Evolutionary conservation across 352 stramenopile species (phyloP).

Genomic region (Pythium utonaiense): DNA sequence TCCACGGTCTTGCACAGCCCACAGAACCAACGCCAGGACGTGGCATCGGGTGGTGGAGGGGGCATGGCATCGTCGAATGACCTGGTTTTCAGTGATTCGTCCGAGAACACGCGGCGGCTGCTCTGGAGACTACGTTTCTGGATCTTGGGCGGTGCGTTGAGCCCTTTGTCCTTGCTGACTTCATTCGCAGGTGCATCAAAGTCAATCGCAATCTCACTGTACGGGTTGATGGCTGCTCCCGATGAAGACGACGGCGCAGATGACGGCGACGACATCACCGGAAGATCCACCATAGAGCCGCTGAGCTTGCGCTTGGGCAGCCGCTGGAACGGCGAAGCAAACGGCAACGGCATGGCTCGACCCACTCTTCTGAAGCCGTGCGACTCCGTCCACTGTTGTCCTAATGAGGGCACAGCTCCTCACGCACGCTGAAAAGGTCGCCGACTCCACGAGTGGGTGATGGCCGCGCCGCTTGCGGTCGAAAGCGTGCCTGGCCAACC

Average conservation of each 20-base stretch:
- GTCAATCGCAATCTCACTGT: background rate
- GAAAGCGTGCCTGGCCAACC: no score
- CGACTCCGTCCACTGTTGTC: no score
- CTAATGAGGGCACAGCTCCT: no score
- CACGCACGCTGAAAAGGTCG: no score
- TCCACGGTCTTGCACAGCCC: slow-evolving; percentile 18
- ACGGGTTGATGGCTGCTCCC: background rate
- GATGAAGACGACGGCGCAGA: background rate
- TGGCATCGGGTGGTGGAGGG: background rate
- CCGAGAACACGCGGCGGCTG: background rate
- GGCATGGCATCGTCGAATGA: background rate
- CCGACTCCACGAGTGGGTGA: no score
- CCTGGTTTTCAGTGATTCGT: background rate
- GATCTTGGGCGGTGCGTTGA: no score
- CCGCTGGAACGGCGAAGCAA: slow-evolving; percentile 7
- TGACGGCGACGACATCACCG: background rate
- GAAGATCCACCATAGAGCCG: slow-evolving; percentile 4
- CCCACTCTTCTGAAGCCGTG: no score
- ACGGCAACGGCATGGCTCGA: slow-evolving; percentile 18
- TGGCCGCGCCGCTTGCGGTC: no score
- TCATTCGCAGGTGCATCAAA: background rate
- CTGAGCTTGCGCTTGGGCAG: slow-evolving; percentile 23
- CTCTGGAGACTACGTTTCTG: background rate
- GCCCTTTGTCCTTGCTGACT: background rate
- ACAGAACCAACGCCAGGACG: slow-evolving; percentile 1